Evolutionary conservation across 139 green algal species (phyloP), one percentile per base, ranked within the genome.

Genomic region (Marvania coccoides): DNA sequence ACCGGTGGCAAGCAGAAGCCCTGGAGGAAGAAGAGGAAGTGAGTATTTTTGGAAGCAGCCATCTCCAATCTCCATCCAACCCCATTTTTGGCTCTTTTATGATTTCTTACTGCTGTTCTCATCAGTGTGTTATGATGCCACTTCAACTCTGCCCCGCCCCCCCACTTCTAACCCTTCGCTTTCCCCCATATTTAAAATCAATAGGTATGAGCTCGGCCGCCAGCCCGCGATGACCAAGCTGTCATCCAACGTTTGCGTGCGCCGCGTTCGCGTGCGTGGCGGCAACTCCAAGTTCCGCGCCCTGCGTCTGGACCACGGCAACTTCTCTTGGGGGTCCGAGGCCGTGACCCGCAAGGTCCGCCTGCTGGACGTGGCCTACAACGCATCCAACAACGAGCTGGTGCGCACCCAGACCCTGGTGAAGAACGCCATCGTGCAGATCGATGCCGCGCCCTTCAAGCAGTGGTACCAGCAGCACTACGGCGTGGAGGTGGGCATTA

Each of bases 1-100:
- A 98, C 94, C 15, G 94, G 94, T 75, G 94, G 92, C 57, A 90
- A 94, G 79, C 95, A 97, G 85, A 93, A 94, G 79, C 72, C 80
- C 71, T 99, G 91, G 91, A 85, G 89, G 72, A 99, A 99, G 88
- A 96, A 96, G 88, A 91, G 93, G 72, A 99, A 99, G 94, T 98
- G 70, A 84, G 91, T 73, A 5, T 33, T 64, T 8, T 19, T n/a
- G n/a, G n/a, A n/a, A n/a, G n/a, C n/a, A n/a, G n/a, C n/a, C n/a
- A n/a, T n/a, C n/a, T n/a, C n/a, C n/a, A n/a, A n/a, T n/a, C n/a
- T n/a, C n/a, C n/a, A n/a, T n/a, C n/a, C n/a, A n/a, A n/a, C n/a
- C n/a, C n/a, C n/a, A n/a, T n/a, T n/a, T n/a, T n/a, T n/a, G n/a
- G n/a, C n/a, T n/a, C n/a, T n/a, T n/a, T n/a, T 37, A 26, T 6